Evolutionary conservation across 2,329 filamentous ascomycete species (phyloP), one percentile per base, ranked within the genome.

Genomic region (Emmonsiellopsis sp.): DNA sequence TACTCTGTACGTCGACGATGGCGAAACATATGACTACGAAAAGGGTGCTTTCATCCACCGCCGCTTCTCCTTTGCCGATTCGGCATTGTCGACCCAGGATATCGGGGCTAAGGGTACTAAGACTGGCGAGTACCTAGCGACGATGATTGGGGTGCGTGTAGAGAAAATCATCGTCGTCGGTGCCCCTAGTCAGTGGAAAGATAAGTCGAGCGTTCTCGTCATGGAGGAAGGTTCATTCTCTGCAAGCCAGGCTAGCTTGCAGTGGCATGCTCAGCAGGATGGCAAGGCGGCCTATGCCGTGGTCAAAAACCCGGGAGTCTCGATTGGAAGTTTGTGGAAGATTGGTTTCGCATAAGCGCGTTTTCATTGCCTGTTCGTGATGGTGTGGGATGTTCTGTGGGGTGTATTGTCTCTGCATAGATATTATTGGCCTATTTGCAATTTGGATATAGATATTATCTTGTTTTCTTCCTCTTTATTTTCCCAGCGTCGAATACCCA

Each of bases 1-100:
- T 32, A 85, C 87, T 48, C 74, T 98, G 6, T 98, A 98, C 65
- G 77, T 89, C 33, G 93, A 98, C 65, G 93, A 98, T 60, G 93
- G 93, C 47, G 91, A 97, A 70, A 87, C 86, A 0, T 98, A 91
- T 61, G 89, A 95, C 53, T 90, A 88, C 65, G 77, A 94, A 68
- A 76, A 83, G 58, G 92, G 91, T 9, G 89, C 89, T 57, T 95
- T 87, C 70, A 91, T 97, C 61, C 85, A 95, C 72, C 87, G 90
- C 55, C 78, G 76, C 56, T 96, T 98, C 72, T 75, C 74, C 27
- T 86, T 91, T 55, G 64, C 69, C 5, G 73, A 74, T 49, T 77
- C 78, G 13, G 76, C 75, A 0, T 74, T 97, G n/a, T 75, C 75
- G 5, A 91, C 87, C 1, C 78, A 78, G n/a, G 83, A 94, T 58